Base-by-base conservation (phyloP, 345 rosid species). In the Barbarea vulgaris region DNA sequence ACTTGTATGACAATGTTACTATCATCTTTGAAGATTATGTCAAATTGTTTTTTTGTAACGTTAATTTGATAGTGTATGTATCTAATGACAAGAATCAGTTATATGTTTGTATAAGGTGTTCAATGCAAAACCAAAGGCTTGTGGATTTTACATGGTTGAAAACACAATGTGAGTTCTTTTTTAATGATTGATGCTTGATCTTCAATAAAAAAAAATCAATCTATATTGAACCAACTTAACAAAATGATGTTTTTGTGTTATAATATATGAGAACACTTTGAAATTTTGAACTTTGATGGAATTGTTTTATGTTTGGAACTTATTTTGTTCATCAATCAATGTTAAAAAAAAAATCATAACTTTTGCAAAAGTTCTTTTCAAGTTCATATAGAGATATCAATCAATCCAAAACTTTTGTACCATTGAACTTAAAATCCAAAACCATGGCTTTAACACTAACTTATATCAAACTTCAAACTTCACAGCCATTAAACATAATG, bases 1-100 rank as follows among this genome's bases (percentile, higher is more conserved):
- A 90, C 67, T 88, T 90, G 11, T 81, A 87, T 18, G 97, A 94
- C 84, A 90, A 90, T 21, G 84, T 91, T 75, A 94, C 98, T 10
- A 90, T 94, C 70, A 90, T 94, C 59, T 85, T 94, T 0, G 98
- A 94, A 84, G 98, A 94, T 77, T 94, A 94, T 56, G 98, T 94
- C 72, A 82, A 82, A 48, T 22, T 31, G 33, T 14, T 41, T 54
- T 41, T 54, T 3, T 15, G 4, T 24, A 46, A 24, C 5, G 14
- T 14, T 19, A 22, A 10, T 55, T 39, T 64, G 34, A 17, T 30
- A 33, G 61, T 34, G 5, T 63, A 1, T 24, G 24, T 30, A 74
- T 65, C 37, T 46, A 47, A 65, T 48, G 34, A 10, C n/a, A 66
- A 41, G 18, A 30, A 21, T 21, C 46, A 4, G 14, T 34, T 21